Conservation (phyloP, 202 grass and related monocot genomes). For the Tripidium arundinaceum region DNA sequence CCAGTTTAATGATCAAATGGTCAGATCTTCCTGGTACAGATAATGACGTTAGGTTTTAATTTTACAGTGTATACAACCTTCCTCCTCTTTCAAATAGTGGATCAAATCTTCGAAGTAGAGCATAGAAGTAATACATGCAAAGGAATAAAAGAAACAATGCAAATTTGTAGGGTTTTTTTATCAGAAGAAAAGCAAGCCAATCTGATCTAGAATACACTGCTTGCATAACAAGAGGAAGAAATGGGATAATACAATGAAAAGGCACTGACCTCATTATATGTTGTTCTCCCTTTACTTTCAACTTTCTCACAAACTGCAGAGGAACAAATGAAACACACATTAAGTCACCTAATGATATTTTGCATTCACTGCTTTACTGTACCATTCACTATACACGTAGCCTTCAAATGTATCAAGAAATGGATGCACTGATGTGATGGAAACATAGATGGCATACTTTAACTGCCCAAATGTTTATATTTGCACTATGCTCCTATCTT, state of each 20-base stretch:
- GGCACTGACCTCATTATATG: constrained; percentile 78
- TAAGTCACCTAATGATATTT: neutral
- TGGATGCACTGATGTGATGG: neutral
- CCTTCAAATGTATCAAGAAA: neutral
- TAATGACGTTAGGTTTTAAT: neutral
- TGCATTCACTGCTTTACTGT: neutral
- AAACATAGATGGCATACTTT: neutral
- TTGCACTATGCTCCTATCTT: neutral
- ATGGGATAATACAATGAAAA: constrained; percentile 19
- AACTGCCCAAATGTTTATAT: neutral
- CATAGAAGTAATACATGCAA: neutral
- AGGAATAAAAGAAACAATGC: neutral
- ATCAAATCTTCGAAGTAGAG: neutral
- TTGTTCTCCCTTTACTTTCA: constrained; percentile 98
- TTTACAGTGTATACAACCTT: neutral
- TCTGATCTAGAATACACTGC: neutral
- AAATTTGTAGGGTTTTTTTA: neutral
- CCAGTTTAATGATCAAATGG: neutral
- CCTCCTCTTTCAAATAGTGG: neutral
- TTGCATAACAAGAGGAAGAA: neutral
- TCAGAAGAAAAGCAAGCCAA: neutral
- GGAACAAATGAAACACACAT: constrained; percentile 25
- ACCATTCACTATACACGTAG: neutral
- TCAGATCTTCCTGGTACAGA: neutral
- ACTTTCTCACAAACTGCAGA: constrained; percentile 95